These are phyloP conservation scores for Pleurotus eryngii DNA, from an alignment of 768 basidiomycete species.

Conservation along the genomic window DNA sequence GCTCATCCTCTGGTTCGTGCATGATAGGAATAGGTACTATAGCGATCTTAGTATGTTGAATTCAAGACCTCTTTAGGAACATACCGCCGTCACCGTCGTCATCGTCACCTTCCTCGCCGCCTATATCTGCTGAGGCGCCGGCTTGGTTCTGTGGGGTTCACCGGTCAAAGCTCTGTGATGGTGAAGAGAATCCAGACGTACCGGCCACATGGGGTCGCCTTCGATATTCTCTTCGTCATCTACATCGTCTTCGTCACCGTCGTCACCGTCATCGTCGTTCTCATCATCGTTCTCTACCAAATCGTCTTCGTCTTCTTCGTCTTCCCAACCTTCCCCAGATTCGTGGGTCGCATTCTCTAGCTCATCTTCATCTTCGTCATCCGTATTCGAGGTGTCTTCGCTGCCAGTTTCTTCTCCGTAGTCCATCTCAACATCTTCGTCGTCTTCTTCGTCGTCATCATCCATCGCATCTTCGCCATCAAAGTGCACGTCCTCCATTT, in stretches of 20 bases:
- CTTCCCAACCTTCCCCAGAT: slow-evolving; percentile 62
- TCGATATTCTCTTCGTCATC: slow-evolving; percentile 49
- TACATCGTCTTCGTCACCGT: slow-evolving; percentile 49
- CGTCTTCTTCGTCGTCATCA: slow-evolving; percentile 76
- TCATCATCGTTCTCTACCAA: slow-evolving; percentile 47
- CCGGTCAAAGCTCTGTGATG: neutral
- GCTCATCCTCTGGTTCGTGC: slow-evolving; percentile 60
- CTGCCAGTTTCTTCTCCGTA: slow-evolving; percentile 82
- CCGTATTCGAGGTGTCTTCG: slow-evolving; percentile 75
- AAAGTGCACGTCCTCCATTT: slow-evolving; percentile 81
- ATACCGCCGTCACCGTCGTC: slow-evolving; percentile 61
- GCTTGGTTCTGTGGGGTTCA: slow-evolving; percentile 49
- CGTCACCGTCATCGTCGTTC: slow-evolving; percentile 34
- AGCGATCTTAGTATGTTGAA: slow-evolving; percentile 12
- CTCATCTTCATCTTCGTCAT: slow-evolving; percentile 65
- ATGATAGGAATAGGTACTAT: slow-evolving; percentile 54
- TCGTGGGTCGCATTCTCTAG: slow-evolving; percentile 56
- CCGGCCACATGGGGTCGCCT: slow-evolving; percentile 58
- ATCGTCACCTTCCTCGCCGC: slow-evolving; percentile 51
- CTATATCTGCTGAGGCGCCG: slow-evolving; percentile 40
- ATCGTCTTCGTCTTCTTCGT: slow-evolving; percentile 69
- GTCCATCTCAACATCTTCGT: slow-evolving; percentile 86
- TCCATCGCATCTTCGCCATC: slow-evolving; percentile 73
- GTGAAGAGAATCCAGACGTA: slow-evolving; percentile 19
- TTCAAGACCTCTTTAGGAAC: slow-evolving; percentile 16